phyloP scores from a whole-genome alignment of 768 basidiomycete genomes.

The Pleurotus sapidus region DNA sequence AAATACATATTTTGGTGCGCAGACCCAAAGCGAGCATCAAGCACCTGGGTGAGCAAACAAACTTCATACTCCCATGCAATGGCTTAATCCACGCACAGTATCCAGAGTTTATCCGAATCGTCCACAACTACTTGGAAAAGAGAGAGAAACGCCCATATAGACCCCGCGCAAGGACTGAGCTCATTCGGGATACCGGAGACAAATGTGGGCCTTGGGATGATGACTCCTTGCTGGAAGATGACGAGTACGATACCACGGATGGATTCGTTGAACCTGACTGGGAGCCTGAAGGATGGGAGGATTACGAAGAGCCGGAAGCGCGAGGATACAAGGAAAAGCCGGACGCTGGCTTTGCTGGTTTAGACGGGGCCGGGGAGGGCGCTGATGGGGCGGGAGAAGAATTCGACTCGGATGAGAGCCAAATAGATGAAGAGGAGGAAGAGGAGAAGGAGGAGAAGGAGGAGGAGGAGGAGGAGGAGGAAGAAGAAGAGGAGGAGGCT shows the following conservation, averaged over 20 bases:
- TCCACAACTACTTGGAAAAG: not conserved
- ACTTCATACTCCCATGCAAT: not conserved
- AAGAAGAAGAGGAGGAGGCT: not conserved
- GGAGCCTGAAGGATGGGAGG: not conserved
- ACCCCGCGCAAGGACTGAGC: not conserved
- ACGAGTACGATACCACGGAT: not conserved
- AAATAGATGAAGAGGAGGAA: not conserved
- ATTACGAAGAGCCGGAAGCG: not conserved
- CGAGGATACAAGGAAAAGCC: not conserved
- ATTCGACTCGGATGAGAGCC: not conserved
- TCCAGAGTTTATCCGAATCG: not conserved
- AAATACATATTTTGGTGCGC: not conserved
- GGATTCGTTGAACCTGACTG: not conserved
- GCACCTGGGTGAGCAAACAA: not conserved
- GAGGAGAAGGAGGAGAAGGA: not conserved
- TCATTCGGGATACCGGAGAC: not conserved
- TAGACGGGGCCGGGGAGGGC: not conserved
- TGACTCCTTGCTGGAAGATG: not conserved
- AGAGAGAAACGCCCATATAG: not conserved
- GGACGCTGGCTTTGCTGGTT: not conserved
- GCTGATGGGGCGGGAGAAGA: not conserved
- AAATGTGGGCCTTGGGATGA: not conserved
- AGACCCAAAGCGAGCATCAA: not conserved
- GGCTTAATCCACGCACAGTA: not conserved
- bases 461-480: slow-evolving; percentile 7